Conservation (phyloP, 1,284 basidiomycete genomes). For the Fomes fomentarius region DNA sequence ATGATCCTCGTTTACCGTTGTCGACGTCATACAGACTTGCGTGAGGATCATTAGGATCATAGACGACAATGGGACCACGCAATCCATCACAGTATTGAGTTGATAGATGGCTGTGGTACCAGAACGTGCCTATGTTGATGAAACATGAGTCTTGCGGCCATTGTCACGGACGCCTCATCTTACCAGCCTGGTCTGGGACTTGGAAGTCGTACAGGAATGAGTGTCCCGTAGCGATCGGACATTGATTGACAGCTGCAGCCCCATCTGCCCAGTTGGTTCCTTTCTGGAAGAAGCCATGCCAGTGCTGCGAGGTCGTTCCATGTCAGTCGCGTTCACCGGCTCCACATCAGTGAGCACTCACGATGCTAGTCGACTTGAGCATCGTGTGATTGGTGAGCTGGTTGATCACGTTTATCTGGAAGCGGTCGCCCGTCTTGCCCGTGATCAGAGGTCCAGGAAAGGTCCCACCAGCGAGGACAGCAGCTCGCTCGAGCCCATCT, state of each 20-base stretch:
- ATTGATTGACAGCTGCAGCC: conserved; percentile 45
- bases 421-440: conserved; percentile 29
- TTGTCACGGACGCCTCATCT: not conserved
- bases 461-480: conserved; percentile 28
- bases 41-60: conserved; percentile 45
- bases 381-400: conserved; percentile 37
- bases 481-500: conserved; percentile 26
- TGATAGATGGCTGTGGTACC: conserved; percentile 31
- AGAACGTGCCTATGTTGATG: conserved; percentile 27
- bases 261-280: conserved; percentile 37
- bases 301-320: conserved; percentile 30
- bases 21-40: conserved; percentile 44
- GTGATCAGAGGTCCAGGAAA: conserved; percentile 34
- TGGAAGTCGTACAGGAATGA: conserved; percentile 46
- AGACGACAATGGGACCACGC: conserved; percentile 41
- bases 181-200: conserved; percentile 34
- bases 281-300: conserved; percentile 37
- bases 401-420: conserved; percentile 40
- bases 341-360: conserved; percentile 16
- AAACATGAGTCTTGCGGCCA: not conserved
- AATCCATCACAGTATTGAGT: conserved; percentile 38
- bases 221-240: conserved; percentile 48
- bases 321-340: not conserved
- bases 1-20: conserved; percentile 33
- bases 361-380: conserved; percentile 39